Conservation (phyloP, 2,329 filamentous ascomycete genomes). For the Pseudophaeomoniella oleicola region DNA sequence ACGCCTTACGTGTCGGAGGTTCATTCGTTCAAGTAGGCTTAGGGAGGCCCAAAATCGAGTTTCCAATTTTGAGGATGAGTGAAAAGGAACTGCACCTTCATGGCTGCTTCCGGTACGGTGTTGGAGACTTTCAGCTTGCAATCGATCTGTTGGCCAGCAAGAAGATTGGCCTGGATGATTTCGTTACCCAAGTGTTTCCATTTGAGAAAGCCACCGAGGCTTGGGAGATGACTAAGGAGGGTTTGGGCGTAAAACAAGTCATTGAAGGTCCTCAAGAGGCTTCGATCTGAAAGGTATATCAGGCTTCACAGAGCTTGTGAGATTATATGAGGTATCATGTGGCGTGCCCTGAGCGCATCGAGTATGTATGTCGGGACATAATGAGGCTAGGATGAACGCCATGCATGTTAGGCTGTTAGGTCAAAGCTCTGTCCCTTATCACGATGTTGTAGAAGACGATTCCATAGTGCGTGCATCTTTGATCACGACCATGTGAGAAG, state of each 20-base stretch:
- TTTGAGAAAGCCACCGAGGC: conserved; percentile 20
- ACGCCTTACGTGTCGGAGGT: conserved; percentile 18
- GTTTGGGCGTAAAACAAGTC: conserved; percentile 12
- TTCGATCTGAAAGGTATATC: too few species aligned
- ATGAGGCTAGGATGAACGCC: too few species aligned
- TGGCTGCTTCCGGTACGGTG: conserved; percentile 18
- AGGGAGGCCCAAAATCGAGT: conserved; percentile 21
- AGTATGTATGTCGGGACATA: too few species aligned
- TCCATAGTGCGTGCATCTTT: too few species aligned
- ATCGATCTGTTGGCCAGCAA: conserved; percentile 20
- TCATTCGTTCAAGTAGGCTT: conserved; percentile 21
- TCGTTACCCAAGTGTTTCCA: conserved; percentile 18
- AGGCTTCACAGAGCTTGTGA: too few species aligned
- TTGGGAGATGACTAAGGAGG: conserved; percentile 16
- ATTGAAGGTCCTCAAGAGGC: conserved; percentile 5
- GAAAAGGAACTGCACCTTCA: conserved; percentile 21
- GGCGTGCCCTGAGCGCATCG: too few species aligned
- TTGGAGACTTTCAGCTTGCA: conserved; percentile 20
- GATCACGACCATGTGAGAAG: too few species aligned
- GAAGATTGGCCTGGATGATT: conserved; percentile 15
- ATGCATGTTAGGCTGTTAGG: too few species aligned
- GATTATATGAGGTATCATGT: too few species aligned
- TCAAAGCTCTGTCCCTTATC: too few species aligned
- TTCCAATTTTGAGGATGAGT: conserved; percentile 20
- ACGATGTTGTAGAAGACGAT: too few species aligned